Evolutionary conservation across 2,329 filamentous ascomycete genomes (phyloP).

Genomic region (Aspergillus pseudoviridinutans): DNA sequence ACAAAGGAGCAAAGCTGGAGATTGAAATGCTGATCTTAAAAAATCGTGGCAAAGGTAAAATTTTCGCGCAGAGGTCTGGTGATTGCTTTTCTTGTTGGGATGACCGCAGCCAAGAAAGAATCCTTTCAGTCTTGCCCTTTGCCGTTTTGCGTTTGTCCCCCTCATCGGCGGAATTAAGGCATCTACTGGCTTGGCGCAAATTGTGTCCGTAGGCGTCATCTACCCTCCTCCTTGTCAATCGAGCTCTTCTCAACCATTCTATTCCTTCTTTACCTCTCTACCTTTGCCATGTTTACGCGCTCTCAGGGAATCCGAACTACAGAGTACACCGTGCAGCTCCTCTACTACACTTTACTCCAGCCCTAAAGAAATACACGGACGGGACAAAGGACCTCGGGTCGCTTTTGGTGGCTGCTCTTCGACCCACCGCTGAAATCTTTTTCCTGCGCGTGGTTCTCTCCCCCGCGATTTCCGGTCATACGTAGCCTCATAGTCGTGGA

Average conservation of each 20-base stretch:
- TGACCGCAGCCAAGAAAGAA: background rate
- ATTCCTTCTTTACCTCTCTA: background rate
- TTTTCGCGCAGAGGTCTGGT: background rate
- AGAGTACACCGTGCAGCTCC: background rate
- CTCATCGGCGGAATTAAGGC: background rate
- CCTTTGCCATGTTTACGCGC: background rate
- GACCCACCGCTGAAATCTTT: background rate
- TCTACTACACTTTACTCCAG: background rate
- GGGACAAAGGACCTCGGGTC: background rate
- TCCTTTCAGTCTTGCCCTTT: background rate
- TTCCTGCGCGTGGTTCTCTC: background rate
- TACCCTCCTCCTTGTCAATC: background rate
- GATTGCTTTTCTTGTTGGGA: background rate
- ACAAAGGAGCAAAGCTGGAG: background rate
- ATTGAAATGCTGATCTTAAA: background rate
- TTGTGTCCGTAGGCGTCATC: background rate
- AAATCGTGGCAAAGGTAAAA: background rate
- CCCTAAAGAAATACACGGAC: background rate
- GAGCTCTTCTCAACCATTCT: background rate
- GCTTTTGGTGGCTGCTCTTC: background rate
- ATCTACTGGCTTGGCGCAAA: background rate
- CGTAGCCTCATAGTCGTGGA: background rate
- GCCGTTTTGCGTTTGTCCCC: background rate
- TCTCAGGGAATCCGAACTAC: background rate
- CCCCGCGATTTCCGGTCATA: background rate